Percentiles rank a stretch among this genome's conserved stretches.
phyloP scores from a whole-genome alignment of 192 early-diverging fungal species.

The Backusella tarrabulga region DNA sequence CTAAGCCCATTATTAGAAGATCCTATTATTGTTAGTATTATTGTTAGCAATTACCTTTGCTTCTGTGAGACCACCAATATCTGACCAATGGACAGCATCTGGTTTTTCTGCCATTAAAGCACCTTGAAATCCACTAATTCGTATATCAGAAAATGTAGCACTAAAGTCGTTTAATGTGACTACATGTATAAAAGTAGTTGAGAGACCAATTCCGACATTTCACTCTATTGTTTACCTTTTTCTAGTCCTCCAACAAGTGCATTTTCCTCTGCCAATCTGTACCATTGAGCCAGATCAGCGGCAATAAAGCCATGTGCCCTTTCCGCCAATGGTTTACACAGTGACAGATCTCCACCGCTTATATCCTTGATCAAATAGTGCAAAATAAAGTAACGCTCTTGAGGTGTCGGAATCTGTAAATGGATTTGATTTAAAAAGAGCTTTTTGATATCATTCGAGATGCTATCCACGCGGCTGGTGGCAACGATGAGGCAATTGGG shows the following conservation, averaged over 20 bases:
- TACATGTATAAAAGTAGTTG: conserved; percentile 22
- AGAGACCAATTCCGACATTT: not conserved
- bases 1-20: conserved; percentile 29
- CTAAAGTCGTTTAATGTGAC: conserved; percentile 37
- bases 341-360: conserved; percentile 3
- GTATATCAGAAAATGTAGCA: conserved; percentile 33
- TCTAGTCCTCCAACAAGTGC: not conserved
- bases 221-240: conserved; percentile 16
- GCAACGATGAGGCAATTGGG: not conserved
- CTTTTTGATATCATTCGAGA: not conserved
- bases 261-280: conserved; percentile 27
- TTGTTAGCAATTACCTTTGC: conserved; percentile 56
- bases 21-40: not conserved
- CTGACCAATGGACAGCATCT: conserved; percentile 61
- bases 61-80: conserved; percentile 76
- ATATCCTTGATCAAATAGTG: conserved; percentile 5
- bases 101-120: conserved; percentile 41
- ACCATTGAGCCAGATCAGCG: conserved; percentile 52
- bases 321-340: conserved; percentile 24
- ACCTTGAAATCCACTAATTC: conserved; percentile 32
- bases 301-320: conserved; percentile 56
- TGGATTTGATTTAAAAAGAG: conserved; percentile 41
- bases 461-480: not conserved
- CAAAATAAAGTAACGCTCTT: conserved; percentile 45
- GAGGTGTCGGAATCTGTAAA: conserved; percentile 52